Conservation (phyloP, 1,139 yeast species). For the Pichia sp. region DNA sequence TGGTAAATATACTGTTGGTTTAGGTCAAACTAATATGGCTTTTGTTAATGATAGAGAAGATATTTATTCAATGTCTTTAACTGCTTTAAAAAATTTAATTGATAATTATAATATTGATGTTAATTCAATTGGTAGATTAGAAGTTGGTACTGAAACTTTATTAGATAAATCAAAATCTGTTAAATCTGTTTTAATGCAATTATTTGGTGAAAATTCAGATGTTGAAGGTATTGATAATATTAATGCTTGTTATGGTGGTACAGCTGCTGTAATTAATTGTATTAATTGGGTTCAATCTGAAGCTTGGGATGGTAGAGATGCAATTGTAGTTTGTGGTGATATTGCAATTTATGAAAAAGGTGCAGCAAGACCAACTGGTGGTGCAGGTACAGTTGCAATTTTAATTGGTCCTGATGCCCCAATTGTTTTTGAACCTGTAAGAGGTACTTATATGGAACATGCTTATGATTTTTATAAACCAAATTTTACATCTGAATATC, state of each 20-base stretch:
- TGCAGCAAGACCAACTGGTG: constrained; percentile 99
- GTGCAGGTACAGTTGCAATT: constrained; percentile 95
- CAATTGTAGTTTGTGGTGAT: constrained; percentile 95
- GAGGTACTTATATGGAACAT: constrained; percentile 93
- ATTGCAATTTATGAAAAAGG: constrained; percentile 97
- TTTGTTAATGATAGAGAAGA: constrained; percentile 97
- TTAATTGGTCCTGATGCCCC: constrained; percentile 98
- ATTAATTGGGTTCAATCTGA: constrained; percentile 95
- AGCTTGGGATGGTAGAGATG: constrained; percentile 98
- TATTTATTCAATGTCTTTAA: constrained; percentile 83
- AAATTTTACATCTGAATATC: constrained; percentile 92
- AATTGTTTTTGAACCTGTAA: constrained; percentile 77
- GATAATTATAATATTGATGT: constrained; percentile 79
- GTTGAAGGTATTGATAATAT: constrained; percentile 94
- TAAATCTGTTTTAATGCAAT: constrained; percentile 92
- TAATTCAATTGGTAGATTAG: constrained; percentile 81
- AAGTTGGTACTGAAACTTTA: constrained; percentile 97
- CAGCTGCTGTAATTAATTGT: constrained; percentile 89
- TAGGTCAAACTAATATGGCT: constrained; percentile 97
- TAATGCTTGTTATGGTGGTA: constrained; percentile 99
- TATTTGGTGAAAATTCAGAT: constrained; percentile 82
- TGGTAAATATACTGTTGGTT: constrained; percentile 97
- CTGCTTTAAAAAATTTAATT: constrained; percentile 71
- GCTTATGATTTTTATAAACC: constrained; percentile 98
- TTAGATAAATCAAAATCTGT: constrained; percentile 96